These are phyloP conservation scores for Balakata baccata DNA, from an alignment of 345 rosid species.

Conservation along the genomic window DNA sequence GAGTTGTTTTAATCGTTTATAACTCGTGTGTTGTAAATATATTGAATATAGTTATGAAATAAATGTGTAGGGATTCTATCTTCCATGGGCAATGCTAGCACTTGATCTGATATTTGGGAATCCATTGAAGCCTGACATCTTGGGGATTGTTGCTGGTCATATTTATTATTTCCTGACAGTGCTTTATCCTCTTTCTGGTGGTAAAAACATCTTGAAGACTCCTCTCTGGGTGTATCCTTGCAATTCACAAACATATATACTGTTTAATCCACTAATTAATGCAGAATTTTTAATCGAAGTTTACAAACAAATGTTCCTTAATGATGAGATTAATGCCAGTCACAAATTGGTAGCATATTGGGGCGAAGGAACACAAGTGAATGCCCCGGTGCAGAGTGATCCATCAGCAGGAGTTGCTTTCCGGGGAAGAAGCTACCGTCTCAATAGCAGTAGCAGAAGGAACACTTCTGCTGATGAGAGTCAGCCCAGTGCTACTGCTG, in stretches of 20 bases:
- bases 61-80: constrained; percentile 50
- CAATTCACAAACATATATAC: too few species aligned
- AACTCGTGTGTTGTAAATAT: background rate
- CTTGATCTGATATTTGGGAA: constrained; percentile 53
- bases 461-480: constrained; percentile 5
- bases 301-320: constrained; percentile 8
- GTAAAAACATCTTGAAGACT: constrained; percentile 46
- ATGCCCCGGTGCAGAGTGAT: constrained; percentile 43
- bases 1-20: background rate
- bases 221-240: constrained; percentile 76
- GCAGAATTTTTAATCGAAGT: too few species aligned
- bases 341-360: constrained; percentile 53
- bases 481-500: background rate
- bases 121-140: constrained; percentile 51
- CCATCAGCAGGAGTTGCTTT: constrained; percentile 48
- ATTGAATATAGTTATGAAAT: background rate
- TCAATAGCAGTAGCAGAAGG: constrained; percentile 8
- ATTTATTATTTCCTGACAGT: constrained; percentile 57
- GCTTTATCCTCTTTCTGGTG: constrained; percentile 65
- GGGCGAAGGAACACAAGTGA: constrained; percentile 47
- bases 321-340: constrained; percentile 17
- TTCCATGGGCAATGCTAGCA: constrained; percentile 68
- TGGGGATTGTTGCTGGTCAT: constrained; percentile 67
- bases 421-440: constrained; percentile 47
- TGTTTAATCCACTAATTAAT: too few species aligned